Evolutionary conservation across 2,329 filamentous ascomycete species (phyloP).

Genomic region (Phialophora verrucosa): DNA sequence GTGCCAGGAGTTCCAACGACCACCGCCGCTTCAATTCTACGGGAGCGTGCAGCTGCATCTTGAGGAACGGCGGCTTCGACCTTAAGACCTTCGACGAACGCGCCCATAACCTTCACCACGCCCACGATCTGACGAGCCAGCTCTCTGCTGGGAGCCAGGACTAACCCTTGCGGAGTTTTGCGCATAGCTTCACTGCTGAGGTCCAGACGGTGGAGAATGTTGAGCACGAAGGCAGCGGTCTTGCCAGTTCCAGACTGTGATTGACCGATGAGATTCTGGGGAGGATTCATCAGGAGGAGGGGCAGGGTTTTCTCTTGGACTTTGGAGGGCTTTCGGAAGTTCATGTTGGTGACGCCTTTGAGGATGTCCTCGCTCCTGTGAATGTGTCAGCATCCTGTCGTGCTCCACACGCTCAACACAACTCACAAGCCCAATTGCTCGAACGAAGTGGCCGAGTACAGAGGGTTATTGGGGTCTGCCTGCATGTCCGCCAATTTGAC

Average conservation of each 20-base stretch:
- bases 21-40: constrained; percentile 74
- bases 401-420: not conserved
- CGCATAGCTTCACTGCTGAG: constrained; percentile 64
- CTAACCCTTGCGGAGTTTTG: constrained; percentile 75
- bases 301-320: constrained; percentile 95
- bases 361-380: constrained; percentile 59
- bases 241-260: constrained; percentile 99
- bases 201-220: constrained; percentile 86
- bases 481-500: constrained; percentile 91
- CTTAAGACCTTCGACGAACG: constrained; percentile 76
- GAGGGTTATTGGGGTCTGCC: constrained; percentile 80
- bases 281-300: constrained; percentile 83
- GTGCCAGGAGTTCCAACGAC: constrained; percentile 95
- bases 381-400: constrained; percentile 9
- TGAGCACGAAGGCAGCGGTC: constrained; percentile 94
- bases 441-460: constrained; percentile 84
- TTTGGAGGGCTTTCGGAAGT: constrained; percentile 94
- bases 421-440: constrained; percentile 83
- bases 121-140: constrained; percentile 91
- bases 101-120: constrained; percentile 82
- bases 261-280: constrained; percentile 92
- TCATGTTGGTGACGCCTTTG: constrained; percentile 77
- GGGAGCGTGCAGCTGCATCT: constrained; percentile 70
- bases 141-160: constrained; percentile 91
- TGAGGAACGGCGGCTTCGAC: constrained; percentile 83